Conservation (phyloP, 1,284 basidiomycete species). For the Microbotryomycetes sp. region DNA sequence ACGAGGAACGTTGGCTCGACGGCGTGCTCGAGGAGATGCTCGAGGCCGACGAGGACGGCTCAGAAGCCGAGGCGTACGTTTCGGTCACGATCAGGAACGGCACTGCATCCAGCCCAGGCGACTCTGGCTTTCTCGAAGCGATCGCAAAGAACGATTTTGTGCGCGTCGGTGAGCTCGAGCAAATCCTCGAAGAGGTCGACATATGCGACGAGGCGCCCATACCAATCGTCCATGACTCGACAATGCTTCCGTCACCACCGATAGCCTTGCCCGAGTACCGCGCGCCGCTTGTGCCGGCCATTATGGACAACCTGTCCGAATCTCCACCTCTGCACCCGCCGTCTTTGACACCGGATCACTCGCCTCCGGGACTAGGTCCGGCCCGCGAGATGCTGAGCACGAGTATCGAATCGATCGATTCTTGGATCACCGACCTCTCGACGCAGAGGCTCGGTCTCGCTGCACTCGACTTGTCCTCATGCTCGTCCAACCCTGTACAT, state of each 20-base stretch:
- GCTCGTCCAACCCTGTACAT: background rate
- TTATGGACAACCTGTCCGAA: background rate
- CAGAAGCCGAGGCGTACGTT: background rate
- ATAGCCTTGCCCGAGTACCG: background rate
- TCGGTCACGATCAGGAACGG: background rate
- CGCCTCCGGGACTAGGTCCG: background rate
- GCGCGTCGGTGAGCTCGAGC: background rate
- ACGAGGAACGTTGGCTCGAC: constrained; percentile 8
- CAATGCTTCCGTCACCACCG: background rate
- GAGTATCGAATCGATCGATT: constrained; percentile 1
- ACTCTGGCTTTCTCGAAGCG: constrained; percentile 1
- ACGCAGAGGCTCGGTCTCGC: background rate
- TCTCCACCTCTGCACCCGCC: background rate
- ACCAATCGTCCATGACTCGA: background rate
- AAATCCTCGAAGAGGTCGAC: background rate
- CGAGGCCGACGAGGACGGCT: background rate
- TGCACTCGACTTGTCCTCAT: background rate
- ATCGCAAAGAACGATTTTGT: background rate
- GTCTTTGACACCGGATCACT: background rate
- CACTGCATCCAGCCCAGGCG: background rate
- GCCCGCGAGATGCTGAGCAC: background rate
- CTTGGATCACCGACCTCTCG: background rate
- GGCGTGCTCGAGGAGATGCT: constrained; percentile 7
- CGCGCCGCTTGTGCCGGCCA: background rate
- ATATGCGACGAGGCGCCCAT: background rate